Percentiles rank a stretch among this genome's conserved stretches.
Evolutionary conservation across 192 early-diverging fungal species (phyloP).

Genomic region (Podila verticillata): DNA sequence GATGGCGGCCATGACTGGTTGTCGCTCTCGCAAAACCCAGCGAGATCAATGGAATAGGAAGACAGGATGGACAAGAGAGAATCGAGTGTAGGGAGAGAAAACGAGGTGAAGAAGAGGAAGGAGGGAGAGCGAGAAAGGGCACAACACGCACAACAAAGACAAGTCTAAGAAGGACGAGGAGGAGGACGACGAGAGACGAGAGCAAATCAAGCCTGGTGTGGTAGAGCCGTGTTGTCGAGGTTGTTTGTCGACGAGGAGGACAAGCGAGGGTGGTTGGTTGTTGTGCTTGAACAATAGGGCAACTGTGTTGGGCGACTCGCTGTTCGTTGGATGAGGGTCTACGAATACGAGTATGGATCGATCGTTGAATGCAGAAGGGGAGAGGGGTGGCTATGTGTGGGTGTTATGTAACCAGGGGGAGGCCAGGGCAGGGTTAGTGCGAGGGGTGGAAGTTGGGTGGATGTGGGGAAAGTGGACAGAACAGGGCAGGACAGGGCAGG

Average conservation of each 20-base stretch:
- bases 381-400: too few species aligned
- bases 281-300: too few species aligned
- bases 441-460: too few species aligned
- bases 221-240: not conserved
- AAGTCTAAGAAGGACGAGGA: constrained; percentile 5
- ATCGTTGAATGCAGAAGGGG: too few species aligned
- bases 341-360: too few species aligned
- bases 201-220: not conserved
- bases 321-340: too few species aligned
- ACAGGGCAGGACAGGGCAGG: too few species aligned
- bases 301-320: too few species aligned
- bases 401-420: too few species aligned
- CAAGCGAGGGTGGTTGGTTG: not conserved
- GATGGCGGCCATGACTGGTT: constrained; percentile 13
- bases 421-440: too few species aligned
- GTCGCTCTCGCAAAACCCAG: not conserved
- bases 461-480: too few species aligned
- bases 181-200: not conserved
- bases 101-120: not conserved
- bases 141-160: not conserved
- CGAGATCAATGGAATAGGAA: constrained; percentile 1
- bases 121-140: constrained; percentile 3
- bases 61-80: not conserved
- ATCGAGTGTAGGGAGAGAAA: not conserved
- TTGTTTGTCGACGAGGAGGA: not conserved